phyloP scores from a whole-genome alignment of 371 early-diverging fungal genomes.

The Actinomucor elegans region DNA sequence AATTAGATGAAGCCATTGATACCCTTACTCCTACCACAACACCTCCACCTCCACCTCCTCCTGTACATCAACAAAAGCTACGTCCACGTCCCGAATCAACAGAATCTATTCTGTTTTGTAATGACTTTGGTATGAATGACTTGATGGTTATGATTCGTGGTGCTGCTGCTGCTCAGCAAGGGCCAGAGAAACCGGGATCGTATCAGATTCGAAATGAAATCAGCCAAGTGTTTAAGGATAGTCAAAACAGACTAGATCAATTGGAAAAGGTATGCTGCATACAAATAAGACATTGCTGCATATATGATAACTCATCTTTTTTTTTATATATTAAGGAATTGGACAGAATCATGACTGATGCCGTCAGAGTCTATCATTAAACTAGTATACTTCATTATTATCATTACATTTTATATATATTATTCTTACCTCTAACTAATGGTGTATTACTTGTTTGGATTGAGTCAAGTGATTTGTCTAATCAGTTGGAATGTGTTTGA shows the following conservation, averaged over 20 bases:
- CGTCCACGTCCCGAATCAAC: conserved; percentile 14
- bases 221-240: conserved; percentile 36
- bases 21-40: conserved; percentile 8
- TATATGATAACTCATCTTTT: background rate
- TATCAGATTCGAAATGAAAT: conserved; percentile 37
- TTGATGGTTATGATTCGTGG: conserved; percentile 51
- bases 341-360: conserved; percentile 39
- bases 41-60: background rate
- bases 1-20: conserved; percentile 21
- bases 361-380: conserved; percentile 30
- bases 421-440: no score
- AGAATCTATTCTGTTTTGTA: conserved; percentile 43
- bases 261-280: conserved; percentile 51
- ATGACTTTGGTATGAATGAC: conserved; percentile 55
- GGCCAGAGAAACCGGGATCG: background rate
- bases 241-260: conserved; percentile 37
- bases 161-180: conserved; percentile 17
- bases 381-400: background rate
- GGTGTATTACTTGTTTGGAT: no score
- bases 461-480: no score
- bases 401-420: no score
- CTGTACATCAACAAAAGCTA: conserved; percentile 1
- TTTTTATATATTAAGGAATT: conserved; percentile 32
- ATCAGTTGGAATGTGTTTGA: no score
- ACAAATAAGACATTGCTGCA: no score